Conservation (phyloP, 441 rosid species). For the Populus hybrid region DNA sequence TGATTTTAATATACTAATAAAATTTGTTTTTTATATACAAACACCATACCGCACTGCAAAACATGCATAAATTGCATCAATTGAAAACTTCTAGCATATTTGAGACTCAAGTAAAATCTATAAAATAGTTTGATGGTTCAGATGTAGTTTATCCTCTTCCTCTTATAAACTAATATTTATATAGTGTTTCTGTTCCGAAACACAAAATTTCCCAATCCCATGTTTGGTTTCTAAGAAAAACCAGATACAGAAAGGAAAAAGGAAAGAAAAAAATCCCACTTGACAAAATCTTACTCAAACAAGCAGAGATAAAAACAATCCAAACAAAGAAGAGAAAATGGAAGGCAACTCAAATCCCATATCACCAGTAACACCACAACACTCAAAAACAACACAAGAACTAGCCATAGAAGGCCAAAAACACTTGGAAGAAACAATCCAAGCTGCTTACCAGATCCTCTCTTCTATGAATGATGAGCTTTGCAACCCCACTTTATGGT, state of each 20-base stretch:
- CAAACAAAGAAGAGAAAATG: constrained; percentile 5
- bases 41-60: no score
- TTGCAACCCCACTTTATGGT: constrained; percentile 82
- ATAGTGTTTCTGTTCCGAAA: not conserved
- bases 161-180: not conserved
- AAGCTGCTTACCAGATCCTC: constrained; percentile 80
- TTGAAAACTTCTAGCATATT: not conserved
- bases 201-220: not conserved
- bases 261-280: not conserved
- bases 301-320: not conserved
- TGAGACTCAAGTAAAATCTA: not conserved
- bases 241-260: not conserved
- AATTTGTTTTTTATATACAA: no score
- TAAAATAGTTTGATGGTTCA: not conserved
- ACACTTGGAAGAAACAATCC: constrained; percentile 82
- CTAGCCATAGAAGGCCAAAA: constrained; percentile 84
- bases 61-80: no score
- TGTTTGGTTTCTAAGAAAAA: no score
- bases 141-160: not conserved
- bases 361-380: not conserved
- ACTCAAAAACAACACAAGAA: constrained; percentile 61
- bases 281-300: not conserved
- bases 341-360: constrained; percentile 14
- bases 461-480: constrained; percentile 95
- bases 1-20: no score